phyloP scores from a whole-genome alignment of 2,329 filamentous ascomycete species.

The Keithomyces neogunnii region DNA sequence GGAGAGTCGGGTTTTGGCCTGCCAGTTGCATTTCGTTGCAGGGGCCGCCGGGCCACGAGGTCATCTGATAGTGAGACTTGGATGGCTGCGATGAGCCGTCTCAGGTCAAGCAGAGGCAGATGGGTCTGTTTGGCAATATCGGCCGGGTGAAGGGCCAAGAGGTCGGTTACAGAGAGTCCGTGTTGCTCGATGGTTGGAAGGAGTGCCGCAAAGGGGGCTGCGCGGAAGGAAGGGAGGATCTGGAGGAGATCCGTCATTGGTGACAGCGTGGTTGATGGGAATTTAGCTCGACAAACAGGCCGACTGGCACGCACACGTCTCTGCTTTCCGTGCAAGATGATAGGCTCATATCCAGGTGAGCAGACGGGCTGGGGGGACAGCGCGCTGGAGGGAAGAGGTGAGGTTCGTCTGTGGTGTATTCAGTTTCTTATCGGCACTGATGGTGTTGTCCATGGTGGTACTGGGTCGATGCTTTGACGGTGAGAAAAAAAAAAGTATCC shows the following conservation, averaged over 20 bases:
- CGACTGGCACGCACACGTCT: too few relatives aligned
- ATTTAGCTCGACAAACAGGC: too few relatives aligned
- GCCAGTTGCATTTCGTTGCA: constrained; percentile 5
- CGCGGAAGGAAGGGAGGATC: constrained; percentile 73
- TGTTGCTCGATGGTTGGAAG: constrained; percentile 73
- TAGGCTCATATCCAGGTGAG: too few relatives aligned
- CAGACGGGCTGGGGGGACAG: too few relatives aligned
- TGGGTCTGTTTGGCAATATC: constrained; percentile 82
- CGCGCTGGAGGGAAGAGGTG: too few relatives aligned
- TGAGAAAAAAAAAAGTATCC: too few relatives aligned
- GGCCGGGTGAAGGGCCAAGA: constrained; percentile 73
- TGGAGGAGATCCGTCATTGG: constrained; percentile 79
- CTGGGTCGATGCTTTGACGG: too few relatives aligned
- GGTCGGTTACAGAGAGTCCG: constrained; percentile 69
- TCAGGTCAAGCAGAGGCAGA: constrained; percentile 72
- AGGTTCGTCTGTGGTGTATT: too few relatives aligned
- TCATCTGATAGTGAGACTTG: constrained; percentile 59
- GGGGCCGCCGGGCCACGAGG: constrained; percentile 26
- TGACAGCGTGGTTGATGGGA: not conserved
- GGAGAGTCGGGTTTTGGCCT: not conserved
- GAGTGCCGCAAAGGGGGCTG: constrained; percentile 62
- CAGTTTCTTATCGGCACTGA: too few relatives aligned
- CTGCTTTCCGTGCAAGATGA: too few relatives aligned
- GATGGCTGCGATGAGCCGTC: constrained; percentile 61
- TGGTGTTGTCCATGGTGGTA: too few relatives aligned